A percentile compares a stretch with the other conserved stretches of the same genome.
Conservation (phyloP, 306 rosid genomes). For the Lotus japonicus region DNA sequence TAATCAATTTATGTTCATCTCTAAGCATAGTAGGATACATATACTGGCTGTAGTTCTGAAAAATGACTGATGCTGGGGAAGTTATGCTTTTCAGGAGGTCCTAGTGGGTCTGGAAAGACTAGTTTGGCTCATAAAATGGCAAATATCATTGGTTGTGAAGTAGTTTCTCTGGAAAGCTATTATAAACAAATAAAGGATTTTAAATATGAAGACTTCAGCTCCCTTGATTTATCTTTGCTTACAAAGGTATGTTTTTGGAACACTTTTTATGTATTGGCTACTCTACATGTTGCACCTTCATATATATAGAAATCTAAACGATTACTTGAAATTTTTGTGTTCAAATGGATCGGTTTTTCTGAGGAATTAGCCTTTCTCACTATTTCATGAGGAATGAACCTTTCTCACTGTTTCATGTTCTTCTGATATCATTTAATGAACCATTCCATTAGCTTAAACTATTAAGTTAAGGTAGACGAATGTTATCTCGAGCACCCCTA, state of each 20-base stretch:
- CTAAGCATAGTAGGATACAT: not conserved
- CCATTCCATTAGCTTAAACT: not conserved
- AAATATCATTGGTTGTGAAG: constrained; percentile 95
- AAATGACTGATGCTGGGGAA: constrained; percentile 18
- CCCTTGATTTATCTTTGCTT: constrained; percentile 79
- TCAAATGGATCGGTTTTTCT: constrained; percentile 5
- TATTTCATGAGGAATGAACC: not conserved
- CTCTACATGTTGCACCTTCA: constrained; percentile 2
- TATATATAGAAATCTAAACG: not conserved
- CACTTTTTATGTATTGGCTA: constrained; percentile 8
- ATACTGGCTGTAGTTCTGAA: not conserved
- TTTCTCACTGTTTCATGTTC: not conserved
- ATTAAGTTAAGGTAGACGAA: no score
- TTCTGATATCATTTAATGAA: not conserved
- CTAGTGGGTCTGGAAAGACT: constrained; percentile 99
- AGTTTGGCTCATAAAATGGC: constrained; percentile 99
- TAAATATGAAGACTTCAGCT: constrained; percentile 82
- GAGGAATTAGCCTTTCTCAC: not conserved
- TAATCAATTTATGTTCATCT: constrained; percentile 10
- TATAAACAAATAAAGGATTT: constrained; percentile 85
- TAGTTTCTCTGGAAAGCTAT: constrained; percentile 90
- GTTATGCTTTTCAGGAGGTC: constrained; percentile 75
- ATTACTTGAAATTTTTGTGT: not conserved
- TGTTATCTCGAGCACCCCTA: no score
- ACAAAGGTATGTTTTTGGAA: constrained; percentile 55